Conservation (phyloP, 306 rosid species). For the Cajanus cajan region DNA sequence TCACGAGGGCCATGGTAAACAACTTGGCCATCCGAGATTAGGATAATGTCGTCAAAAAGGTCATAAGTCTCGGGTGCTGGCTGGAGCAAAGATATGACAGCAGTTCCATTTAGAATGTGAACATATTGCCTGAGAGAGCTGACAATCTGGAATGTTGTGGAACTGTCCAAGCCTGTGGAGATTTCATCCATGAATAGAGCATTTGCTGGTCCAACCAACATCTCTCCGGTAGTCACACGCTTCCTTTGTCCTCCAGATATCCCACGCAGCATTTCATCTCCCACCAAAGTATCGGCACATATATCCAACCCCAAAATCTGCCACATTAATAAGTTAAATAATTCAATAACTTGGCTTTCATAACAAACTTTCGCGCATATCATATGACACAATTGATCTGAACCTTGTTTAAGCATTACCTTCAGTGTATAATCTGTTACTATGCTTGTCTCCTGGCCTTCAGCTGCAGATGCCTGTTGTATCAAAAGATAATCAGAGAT, state of each 20-base stretch:
- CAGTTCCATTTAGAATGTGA: slow-evolving; percentile 43
- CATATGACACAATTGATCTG: neutral
- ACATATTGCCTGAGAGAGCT: slow-evolving; percentile 40
- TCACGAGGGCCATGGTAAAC: slow-evolving; percentile 55
- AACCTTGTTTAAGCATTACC: slow-evolving; percentile 39
- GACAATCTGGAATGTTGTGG: slow-evolving; percentile 48
- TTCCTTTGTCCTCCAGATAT: slow-evolving; percentile 71
- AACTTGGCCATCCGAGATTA: slow-evolving; percentile 46
- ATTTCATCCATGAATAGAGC: slow-evolving; percentile 55
- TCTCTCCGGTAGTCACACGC: slow-evolving; percentile 47
- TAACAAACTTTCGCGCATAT: neutral
- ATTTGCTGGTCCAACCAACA: slow-evolving; percentile 54
- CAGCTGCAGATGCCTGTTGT: slow-evolving; percentile 59
- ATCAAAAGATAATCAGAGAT: too few relatives aligned
- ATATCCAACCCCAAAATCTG: slow-evolving; percentile 57
- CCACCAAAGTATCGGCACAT: slow-evolving; percentile 59
- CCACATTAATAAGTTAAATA: neutral
- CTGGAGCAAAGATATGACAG: slow-evolving; percentile 43
- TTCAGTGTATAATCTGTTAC: slow-evolving; percentile 73
- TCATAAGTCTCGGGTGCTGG: slow-evolving; percentile 55
- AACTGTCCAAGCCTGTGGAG: slow-evolving; percentile 57
- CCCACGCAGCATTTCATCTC: slow-evolving; percentile 54
- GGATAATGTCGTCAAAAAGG: slow-evolving; percentile 52
- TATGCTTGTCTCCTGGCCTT: slow-evolving; percentile 68
- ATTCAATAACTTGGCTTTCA: neutral